Conservation (phyloP, 495 filamentous ascomycete species). For the Penicillium maclennaniae region DNA sequence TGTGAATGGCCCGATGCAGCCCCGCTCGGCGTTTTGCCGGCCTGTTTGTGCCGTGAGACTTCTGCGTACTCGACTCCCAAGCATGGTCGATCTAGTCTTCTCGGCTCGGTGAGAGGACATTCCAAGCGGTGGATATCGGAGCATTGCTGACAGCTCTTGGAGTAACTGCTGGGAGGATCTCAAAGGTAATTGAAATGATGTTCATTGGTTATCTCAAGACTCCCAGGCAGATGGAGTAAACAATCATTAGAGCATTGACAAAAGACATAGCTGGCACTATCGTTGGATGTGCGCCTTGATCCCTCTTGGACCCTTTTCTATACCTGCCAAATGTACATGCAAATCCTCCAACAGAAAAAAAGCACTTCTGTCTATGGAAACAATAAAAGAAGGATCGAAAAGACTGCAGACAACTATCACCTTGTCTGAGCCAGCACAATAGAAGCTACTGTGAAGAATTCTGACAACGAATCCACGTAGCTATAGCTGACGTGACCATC, state of each 20-base stretch:
- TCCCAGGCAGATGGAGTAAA: slow-evolving; percentile 15
- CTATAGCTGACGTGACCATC: not conserved
- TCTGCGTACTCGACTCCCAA: too few relatives aligned
- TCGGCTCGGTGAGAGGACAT: too few relatives aligned
- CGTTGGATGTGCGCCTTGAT: slow-evolving; percentile 13
- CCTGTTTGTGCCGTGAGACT: too few relatives aligned
- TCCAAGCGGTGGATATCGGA: too few relatives aligned
- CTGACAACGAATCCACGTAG: slow-evolving; percentile 7
- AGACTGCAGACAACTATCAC: not conserved
- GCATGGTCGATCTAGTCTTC: too few relatives aligned
- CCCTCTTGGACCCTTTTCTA: slow-evolving; percentile 15
- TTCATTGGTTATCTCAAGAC: slow-evolving; percentile 21
- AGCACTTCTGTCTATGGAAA: slow-evolving; percentile 17
- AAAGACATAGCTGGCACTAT: slow-evolving; percentile 12
- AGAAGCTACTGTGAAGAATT: slow-evolving; percentile 2
- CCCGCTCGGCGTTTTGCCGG: too few relatives aligned
- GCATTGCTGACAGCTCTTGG: too few relatives aligned
- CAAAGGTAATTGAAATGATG: slow-evolving; percentile 4
- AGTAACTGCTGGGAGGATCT: too few relatives aligned
- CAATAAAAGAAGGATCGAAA: slow-evolving; percentile 7
- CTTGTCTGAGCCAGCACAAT: slow-evolving; percentile 4
- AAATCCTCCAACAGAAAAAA: slow-evolving; percentile 9
- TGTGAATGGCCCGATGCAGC: too few relatives aligned
- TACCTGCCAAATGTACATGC: slow-evolving; percentile 21
- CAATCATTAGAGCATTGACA: slow-evolving; percentile 21